phyloP scores from a whole-genome alignment of 352 stramenopile species.

The Pythium rhizo-oryzae region DNA sequence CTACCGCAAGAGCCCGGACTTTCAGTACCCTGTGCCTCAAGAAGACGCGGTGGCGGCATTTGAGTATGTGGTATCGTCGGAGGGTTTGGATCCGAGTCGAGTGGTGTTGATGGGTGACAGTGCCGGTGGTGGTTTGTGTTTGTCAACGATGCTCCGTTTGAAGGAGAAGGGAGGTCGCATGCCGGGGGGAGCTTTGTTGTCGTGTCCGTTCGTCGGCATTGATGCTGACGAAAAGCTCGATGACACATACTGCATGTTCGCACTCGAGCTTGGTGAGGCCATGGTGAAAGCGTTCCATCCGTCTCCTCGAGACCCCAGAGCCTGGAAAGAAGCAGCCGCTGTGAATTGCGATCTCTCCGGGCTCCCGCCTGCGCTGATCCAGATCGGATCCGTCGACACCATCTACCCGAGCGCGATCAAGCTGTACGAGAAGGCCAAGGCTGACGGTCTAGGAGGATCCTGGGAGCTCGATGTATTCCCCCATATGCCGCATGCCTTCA shows the following conservation, averaged over 20 bases:
- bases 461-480: conserved; percentile 51
- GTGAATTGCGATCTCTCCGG: conserved; percentile 43
- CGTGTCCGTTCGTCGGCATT: conserved; percentile 56
- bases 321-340: conserved; percentile 43
- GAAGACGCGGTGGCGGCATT: conserved; percentile 56
- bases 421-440: conserved; percentile 37
- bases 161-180: conserved; percentile 22
- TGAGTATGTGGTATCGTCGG: conserved; percentile 38
- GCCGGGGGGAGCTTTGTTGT: conserved; percentile 44
- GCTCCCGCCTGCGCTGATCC: conserved; percentile 49
- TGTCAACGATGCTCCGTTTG: conserved; percentile 49
- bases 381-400: conserved; percentile 50
- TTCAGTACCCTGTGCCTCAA: conserved; percentile 41
- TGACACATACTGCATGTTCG: conserved; percentile 54
- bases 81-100: conserved; percentile 31
- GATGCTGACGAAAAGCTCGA: conserved; percentile 28
- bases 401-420: conserved; percentile 45
- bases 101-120: conserved; percentile 59
- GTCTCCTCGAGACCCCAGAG: background rate
- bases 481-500: conserved; percentile 71
- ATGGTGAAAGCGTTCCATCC: conserved; percentile 39
- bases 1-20: conserved; percentile 64
- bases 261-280: conserved; percentile 38
- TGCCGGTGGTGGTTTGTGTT: conserved; percentile 48
- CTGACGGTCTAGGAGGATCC: conserved; percentile 29